Base-by-base conservation (phyloP, 2,329 filamentous ascomycete genomes). In the Pestalotiopsis sp. region DNA sequence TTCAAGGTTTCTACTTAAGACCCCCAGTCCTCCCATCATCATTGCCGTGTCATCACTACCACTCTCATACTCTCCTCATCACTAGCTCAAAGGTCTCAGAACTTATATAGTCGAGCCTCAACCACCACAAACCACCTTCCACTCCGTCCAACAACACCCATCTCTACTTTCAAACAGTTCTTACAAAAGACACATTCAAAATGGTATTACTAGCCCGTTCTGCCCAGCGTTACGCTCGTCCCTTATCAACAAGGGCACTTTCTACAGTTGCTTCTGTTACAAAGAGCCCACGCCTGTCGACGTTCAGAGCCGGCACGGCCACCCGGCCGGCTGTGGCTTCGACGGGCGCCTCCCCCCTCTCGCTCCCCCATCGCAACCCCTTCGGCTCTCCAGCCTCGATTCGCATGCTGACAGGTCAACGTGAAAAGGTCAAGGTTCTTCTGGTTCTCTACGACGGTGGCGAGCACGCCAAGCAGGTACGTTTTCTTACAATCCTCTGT, bases 391-490 rank as follows among this genome's bases (percentile, higher is more conserved):
- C 74, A 80, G 87, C 88, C 79, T 86, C 90, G 73, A 85, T 85
- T 75, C 89, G 89, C 84, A 88, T 82, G 83, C 85, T 87, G 78
- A 87, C 85, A 76, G 81, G 81, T 71, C 72, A 75, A 76, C 80
- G 78, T 79, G 80, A 83, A 83, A 81, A 98, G 94, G 95, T 95
- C 86, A 98, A 98, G 87, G 93, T 98, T 84, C 91, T 98, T 80
- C 87, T 95, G 80, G 93, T 97, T 77, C 89, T 97, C 76, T 98
- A 98, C 87, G 95, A 98, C 84, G 95, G 94, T 81, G 89, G 90
- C 80, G 86, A 94, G 85, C 94, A 97, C 86, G 94, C 95, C 85
- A 85, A 92, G 83, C 88, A 98, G 79, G 94, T 97, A 81, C 81
- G 85, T 80, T 4, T 60, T 23, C 27, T 56, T n/a, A 7, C 5